A percentile compares a stretch with the other conserved stretches of the same genome.
These are phyloP conservation scores for Microdochium paspali DNA, from an alignment of 2,329 filamentous ascomycete genomes.

Conservation along the genomic window DNA sequence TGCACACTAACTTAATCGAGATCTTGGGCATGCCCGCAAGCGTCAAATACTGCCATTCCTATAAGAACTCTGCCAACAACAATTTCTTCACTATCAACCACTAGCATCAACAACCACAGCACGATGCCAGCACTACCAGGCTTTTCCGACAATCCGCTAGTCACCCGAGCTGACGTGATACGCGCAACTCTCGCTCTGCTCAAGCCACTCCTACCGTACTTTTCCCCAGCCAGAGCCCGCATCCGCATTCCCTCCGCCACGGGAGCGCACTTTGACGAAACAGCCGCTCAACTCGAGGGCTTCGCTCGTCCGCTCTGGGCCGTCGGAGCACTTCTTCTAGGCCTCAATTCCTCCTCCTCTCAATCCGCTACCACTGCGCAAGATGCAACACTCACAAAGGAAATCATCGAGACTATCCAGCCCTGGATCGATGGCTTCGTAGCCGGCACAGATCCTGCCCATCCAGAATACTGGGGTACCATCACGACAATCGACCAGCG, in stretches of 20 bases:
- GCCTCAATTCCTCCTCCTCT: background rate
- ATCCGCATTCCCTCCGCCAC: constrained; percentile 26
- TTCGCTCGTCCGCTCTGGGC: constrained; percentile 30
- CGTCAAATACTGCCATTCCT: too few species aligned
- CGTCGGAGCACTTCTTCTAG: constrained; percentile 22
- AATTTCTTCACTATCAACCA: too few species aligned
- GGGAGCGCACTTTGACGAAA: constrained; percentile 31
- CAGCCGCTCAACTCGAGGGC: constrained; percentile 33
- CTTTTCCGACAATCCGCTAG: constrained; percentile 30
- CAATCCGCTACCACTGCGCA: constrained; percentile 1
- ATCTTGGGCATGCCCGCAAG: too few species aligned
- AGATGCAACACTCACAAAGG: background rate
- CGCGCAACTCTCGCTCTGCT: constrained; percentile 23
- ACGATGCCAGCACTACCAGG: constrained; percentile 25
- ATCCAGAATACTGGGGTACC: constrained; percentile 35
- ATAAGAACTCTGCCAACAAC: too few species aligned
- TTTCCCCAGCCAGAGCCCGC: constrained; percentile 22
- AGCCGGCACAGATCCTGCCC: constrained; percentile 22
- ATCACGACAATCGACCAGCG: constrained; percentile 36
- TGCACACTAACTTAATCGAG: too few species aligned
- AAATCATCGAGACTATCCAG: background rate
- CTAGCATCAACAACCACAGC: too few species aligned
- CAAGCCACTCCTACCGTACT: constrained; percentile 19
- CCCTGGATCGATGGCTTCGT: constrained; percentile 22
- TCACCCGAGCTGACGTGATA: constrained; percentile 23